Conservation (phyloP, 192 early-diverging fungal species). For the Dispira simplex region DNA sequence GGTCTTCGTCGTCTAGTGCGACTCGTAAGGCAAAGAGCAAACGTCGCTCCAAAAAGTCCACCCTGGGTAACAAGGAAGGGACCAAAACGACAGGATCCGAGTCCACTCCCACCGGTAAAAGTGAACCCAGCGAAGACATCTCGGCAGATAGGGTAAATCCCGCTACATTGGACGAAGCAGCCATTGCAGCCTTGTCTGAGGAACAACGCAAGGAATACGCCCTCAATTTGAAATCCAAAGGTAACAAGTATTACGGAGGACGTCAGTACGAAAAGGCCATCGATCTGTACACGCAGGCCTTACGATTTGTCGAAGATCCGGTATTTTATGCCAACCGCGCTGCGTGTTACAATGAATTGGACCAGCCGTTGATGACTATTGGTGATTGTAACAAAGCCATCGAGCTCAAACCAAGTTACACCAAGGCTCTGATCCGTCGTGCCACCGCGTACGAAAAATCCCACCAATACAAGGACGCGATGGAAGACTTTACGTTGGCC, state of each 20-base stretch:
- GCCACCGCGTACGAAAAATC: constrained; percentile 46
- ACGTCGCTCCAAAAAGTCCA: constrained; percentile 24
- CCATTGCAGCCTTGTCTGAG: constrained; percentile 29
- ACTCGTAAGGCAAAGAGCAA: constrained; percentile 12
- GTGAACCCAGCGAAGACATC: constrained; percentile 16
- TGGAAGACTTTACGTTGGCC: constrained; percentile 76
- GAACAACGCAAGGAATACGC: constrained; percentile 39
- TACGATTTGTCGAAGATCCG: constrained; percentile 61
- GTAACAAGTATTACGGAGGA: constrained; percentile 74
- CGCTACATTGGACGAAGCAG: constrained; percentile 15
- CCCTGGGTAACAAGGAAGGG: constrained; percentile 17
- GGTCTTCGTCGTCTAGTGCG: constrained; percentile 21
- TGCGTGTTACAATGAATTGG: constrained; percentile 71
- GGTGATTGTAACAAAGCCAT: constrained; percentile 75
- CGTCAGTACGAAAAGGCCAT: constrained; percentile 78
- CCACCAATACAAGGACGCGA: constrained; percentile 29
- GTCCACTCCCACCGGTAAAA: constrained; percentile 22
- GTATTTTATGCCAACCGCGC: constrained; percentile 94
- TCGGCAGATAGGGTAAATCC: background rate
- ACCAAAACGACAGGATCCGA: constrained; percentile 18
- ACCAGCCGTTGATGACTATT: constrained; percentile 58
- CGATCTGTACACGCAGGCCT: constrained; percentile 75
- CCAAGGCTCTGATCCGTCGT: constrained; percentile 71
- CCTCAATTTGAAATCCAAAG: constrained; percentile 60
- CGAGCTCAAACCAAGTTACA: constrained; percentile 67